Evolutionary conservation across 805 yeast genomes (phyloP).

Genomic region (Hanseniaspora meyeri): DNA sequence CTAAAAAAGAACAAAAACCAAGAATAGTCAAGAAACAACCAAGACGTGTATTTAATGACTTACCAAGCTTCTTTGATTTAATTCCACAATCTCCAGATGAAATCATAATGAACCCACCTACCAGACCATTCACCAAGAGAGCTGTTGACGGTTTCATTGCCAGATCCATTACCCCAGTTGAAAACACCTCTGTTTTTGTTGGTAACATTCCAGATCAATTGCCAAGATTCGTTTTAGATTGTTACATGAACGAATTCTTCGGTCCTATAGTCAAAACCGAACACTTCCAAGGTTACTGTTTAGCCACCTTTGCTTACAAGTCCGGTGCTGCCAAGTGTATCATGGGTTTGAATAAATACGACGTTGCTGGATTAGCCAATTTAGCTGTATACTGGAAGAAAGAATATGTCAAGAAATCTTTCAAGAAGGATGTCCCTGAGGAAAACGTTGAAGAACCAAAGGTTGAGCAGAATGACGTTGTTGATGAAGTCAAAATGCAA

Average conservation of each 20-base stretch:
- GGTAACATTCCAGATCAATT: conserved; percentile 62
- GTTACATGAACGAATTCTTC: conserved; percentile 11
- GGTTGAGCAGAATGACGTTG: conserved; percentile 7
- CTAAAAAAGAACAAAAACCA: conserved; percentile 35
- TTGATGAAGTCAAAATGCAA: conserved; percentile 15
- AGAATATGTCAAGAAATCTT: conserved; percentile 32
- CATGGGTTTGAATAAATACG: conserved; percentile 56
- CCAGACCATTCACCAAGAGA: conserved; percentile 35
- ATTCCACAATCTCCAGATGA: conserved; percentile 14
- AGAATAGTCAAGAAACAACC: conserved; percentile 20
- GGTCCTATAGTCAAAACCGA: conserved; percentile 13
- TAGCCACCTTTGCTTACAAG: conserved; percentile 75
- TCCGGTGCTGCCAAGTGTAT: conserved; percentile 84
- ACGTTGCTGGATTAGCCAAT: conserved; percentile 61
- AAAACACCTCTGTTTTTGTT: conserved; percentile 62
- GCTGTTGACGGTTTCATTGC: conserved; percentile 52
- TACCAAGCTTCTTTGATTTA: conserved; percentile 14
- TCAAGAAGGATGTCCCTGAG: conserved; percentile 16
- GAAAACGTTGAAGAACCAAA: conserved; percentile 15
- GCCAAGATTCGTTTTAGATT: conserved; percentile 19
- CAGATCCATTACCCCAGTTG: conserved; percentile 58
- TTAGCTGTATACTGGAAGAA: conserved; percentile 84
- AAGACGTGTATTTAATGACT: conserved; percentile 16
- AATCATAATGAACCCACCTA: conserved; percentile 21
- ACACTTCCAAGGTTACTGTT: conserved; percentile 54